Evolutionary conservation across 1,139 yeast species (phyloP).

Genomic region (Suhomyces bolitotheri): DNA sequence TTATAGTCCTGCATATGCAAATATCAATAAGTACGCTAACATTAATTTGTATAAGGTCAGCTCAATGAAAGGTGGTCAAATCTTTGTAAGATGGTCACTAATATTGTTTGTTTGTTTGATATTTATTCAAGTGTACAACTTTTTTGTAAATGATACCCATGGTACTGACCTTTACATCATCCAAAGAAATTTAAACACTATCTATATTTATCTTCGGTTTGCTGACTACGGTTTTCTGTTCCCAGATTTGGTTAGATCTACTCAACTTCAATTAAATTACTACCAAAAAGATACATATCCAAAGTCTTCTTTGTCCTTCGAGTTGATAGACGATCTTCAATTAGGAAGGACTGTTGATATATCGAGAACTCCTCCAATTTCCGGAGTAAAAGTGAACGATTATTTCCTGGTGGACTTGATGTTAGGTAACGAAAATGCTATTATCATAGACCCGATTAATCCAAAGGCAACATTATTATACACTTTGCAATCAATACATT

Average conservation of each 20-base stretch:
- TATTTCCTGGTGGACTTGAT: conserved; percentile 27
- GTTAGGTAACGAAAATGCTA: conserved; percentile 32
- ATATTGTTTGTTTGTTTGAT: no score
- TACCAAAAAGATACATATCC: conserved; percentile 13
- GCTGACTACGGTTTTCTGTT: conserved; percentile 43
- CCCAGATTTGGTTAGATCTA: conserved; percentile 49
- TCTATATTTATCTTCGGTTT: conserved; percentile 33
- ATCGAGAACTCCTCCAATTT: background rate
- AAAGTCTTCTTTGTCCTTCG: conserved; percentile 15
- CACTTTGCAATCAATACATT: conserved; percentile 47
- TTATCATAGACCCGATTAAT: conserved; percentile 38
- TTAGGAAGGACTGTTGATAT: background rate
- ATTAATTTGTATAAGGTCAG: no score
- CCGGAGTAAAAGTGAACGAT: conserved; percentile 4
- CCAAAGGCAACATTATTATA: conserved; percentile 45
- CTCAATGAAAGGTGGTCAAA: no score
- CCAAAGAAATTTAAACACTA: no score
- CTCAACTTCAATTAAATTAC: conserved; percentile 40
- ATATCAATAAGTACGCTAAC: no score
- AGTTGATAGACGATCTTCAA: conserved; percentile 21
- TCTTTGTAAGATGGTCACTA: no score
- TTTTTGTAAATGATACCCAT: no score
- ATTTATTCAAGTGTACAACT: no score
- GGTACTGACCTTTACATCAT: no score
- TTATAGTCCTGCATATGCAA: conserved; percentile 2